Evolutionary conservation across 805 yeast species (phyloP), one percentile per base, ranked within the genome.

Genomic region (Saturnispora dispora): DNA sequence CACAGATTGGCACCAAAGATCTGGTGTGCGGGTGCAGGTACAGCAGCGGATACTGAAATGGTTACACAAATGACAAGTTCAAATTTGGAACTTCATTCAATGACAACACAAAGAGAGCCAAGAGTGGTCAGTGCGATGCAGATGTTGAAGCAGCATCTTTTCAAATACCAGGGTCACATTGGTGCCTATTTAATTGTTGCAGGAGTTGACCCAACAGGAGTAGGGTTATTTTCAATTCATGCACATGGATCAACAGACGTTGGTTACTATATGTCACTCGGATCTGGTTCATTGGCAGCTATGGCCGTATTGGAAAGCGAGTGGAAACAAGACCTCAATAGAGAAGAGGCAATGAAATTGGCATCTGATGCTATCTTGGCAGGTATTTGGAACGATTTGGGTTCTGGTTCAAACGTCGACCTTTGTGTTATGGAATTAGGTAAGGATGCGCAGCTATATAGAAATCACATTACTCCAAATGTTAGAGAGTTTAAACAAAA

Each of bases 11-110:
- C 96, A 6, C 96, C 97, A 9, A 79, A 77, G 63, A 89, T 90
- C 65, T 91, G 97, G 97, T 91, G 99, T 81, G 99, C 99, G 48
- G 99, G 99, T 63, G 99, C 99, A 3, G 99, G 99, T 68, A 93
- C 99, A n/a, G 99, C 99, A 30, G 98, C 99, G 7, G 99, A 93
- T 67, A 93, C 97, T 11, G 98, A 93, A 68, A 88, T 89, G 82
- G 98, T 93, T 39, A 93, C 99, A 5, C 96, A 89, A 68, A 75
- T 93, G 63, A 89, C 89, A 59, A 81, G 88, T 36, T 87, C 96
- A 37, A 90, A 91, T 66, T 73, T 93, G 57, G 99, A 93, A 70
- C 74, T 93, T 55, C 99, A 91, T 68, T 75, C 95, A 8, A 73
- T 89, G 70, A 82, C 85, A 60, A 82, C 51, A 33, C 82, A 82